Conservation (phyloP, 208 protist genomes). For the Porcisia hertigi region DNA sequence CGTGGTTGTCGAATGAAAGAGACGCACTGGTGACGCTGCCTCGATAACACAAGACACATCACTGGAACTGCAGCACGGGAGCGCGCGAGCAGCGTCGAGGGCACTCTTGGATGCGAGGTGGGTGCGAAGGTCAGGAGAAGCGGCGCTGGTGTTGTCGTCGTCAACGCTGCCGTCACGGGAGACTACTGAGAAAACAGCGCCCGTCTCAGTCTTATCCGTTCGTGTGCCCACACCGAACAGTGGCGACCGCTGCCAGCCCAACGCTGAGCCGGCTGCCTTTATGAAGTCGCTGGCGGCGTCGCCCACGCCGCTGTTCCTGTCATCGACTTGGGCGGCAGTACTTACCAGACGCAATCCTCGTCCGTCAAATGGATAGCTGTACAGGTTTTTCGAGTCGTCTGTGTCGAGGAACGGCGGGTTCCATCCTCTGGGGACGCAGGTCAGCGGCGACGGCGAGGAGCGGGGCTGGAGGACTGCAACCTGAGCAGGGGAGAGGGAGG, state of each 20-base stretch:
- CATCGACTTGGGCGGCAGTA: neutral
- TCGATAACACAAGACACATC: neutral
- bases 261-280: neutral
- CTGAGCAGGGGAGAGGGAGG: neutral
- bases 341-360: conserved; percentile 18
- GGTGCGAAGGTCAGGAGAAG: no score
- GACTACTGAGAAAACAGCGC: neutral
- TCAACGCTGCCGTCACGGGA: neutral
- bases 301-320: neutral
- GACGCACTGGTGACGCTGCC: neutral
- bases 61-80: neutral
- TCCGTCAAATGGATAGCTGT: conserved; percentile 15
- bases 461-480: neutral
- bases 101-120: neutral
- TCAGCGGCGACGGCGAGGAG: neutral
- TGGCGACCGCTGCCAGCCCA: neutral
- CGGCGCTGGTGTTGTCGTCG: neutral
- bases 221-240: neutral
- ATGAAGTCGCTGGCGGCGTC: conserved; percentile 21
- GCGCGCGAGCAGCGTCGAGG: neutral
- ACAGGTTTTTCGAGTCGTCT: conserved; percentile 15
- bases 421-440: conserved; percentile 4
- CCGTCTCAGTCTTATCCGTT: neutral
- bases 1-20: neutral
- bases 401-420: neutral